Percentiles rank a stretch among this genome's conserved stretches.
phyloP scores from a whole-genome alignment of 768 basidiomycete species.

The Lactarius hengduanensis region DNA sequence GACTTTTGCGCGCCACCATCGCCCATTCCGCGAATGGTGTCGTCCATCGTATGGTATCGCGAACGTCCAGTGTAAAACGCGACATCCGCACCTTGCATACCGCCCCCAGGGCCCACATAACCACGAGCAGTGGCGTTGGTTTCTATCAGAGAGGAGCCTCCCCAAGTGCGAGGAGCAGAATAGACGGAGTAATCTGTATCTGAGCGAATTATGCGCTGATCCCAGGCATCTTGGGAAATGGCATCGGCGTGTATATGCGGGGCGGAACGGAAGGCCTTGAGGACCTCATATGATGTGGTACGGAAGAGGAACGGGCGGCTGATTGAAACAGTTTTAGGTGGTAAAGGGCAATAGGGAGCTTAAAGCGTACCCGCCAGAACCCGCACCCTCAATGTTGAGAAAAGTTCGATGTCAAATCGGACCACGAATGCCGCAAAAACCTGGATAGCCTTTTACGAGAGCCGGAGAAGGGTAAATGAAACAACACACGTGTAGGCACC shows the following conservation, averaged over 20 bases:
- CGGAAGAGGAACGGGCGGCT: conserved; percentile 80
- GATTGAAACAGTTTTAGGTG: neutral
- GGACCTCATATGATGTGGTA: conserved; percentile 55
- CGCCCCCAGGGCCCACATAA: conserved; percentile 31
- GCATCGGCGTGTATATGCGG: conserved; percentile 73
- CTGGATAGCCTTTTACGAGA: conserved; percentile 36
- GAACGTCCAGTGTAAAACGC: conserved; percentile 77
- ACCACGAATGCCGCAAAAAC: conserved; percentile 76
- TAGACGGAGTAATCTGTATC: conserved; percentile 77
- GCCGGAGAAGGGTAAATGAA: neutral
- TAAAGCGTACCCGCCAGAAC: conserved; percentile 62
- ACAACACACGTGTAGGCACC: conserved; percentile 62
- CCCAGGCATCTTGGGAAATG: conserved; percentile 66
- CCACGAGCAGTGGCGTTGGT: neutral
- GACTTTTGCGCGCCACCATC: conserved; percentile 50
- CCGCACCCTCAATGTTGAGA: conserved; percentile 81
- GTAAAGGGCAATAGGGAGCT: conserved; percentile 2
- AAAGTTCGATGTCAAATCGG: conserved; percentile 61
- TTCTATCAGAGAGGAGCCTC: neutral
- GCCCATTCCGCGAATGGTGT: conserved; percentile 57
- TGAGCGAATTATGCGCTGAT: conserved; percentile 61
- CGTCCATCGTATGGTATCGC: conserved; percentile 74
- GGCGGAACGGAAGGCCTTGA: conserved; percentile 54
- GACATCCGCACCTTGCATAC: conserved; percentile 70
- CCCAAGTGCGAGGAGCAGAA: conserved; percentile 30